These are phyloP conservation scores for Chaetomiaceae sp. DNA, from an alignment of 2,329 filamentous ascomycete species.

Conservation along the genomic window DNA sequence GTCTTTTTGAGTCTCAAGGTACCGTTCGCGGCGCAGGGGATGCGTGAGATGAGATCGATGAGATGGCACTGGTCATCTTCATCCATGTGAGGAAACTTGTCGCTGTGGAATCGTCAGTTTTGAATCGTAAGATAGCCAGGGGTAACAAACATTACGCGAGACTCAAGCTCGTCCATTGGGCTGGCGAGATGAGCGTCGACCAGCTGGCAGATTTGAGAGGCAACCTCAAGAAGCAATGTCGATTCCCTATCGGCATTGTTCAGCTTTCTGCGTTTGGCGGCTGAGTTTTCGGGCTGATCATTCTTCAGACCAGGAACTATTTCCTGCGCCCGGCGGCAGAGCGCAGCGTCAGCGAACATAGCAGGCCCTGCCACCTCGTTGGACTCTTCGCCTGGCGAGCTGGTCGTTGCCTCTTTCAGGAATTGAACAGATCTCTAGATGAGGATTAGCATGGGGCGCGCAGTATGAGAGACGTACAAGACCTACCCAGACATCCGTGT, in stretches of 20 bases:
- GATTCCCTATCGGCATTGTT: conserved; percentile 5
- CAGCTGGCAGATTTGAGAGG: conserved; percentile 3
- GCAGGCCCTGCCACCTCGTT: conserved; percentile 6
- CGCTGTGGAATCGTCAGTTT: conserved; percentile 1
- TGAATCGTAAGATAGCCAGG: background rate
- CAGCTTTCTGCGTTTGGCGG: conserved; percentile 20
- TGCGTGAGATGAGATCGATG: conserved; percentile 46
- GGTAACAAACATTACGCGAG: conserved; percentile 14
- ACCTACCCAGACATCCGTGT: conserved; percentile 26
- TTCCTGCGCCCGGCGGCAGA: conserved; percentile 17
- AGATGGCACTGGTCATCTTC: conserved; percentile 25
- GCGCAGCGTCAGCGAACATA: conserved; percentile 19
- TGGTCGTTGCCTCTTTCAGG: conserved; percentile 15
- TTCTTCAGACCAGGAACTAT: conserved; percentile 1
- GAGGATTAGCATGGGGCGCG: background rate
- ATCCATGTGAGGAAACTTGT: conserved; percentile 19
- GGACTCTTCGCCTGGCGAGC: background rate
- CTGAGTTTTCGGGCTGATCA: background rate
- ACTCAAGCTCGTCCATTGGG: conserved; percentile 13
- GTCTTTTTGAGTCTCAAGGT: conserved; percentile 32
- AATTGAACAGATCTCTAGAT: conserved; percentile 20
- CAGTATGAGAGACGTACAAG: background rate
- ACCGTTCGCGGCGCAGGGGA: conserved; percentile 52
- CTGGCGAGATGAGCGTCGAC: background rate
- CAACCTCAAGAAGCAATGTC: conserved; percentile 4